A percentile compares a stretch with the other conserved stretches of the same genome.
Conservation (phyloP, 306 rosid species). For the Prunus mume region DNA sequence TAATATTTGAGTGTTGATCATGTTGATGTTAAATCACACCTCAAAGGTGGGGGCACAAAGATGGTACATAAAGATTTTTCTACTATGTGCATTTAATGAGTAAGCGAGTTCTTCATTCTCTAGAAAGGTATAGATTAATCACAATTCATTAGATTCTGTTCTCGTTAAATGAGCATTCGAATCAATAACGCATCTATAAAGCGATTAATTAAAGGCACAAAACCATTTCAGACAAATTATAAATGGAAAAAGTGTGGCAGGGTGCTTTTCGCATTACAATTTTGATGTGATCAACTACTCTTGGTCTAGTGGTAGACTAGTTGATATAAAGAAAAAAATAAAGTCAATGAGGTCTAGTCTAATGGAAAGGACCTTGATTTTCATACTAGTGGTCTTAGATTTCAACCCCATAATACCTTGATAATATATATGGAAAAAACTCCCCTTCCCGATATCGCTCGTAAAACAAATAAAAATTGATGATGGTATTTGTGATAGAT, state of each 20-base stretch:
- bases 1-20: not conserved
- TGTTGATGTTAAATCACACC: not conserved
- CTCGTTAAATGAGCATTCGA: not conserved
- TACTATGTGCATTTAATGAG: not conserved
- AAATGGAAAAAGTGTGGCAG: not conserved
- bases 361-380: too few relatives aligned
- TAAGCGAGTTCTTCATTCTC: not conserved
- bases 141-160: not conserved
- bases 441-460: not conserved
- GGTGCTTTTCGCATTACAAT: slow-evolving; percentile 14
- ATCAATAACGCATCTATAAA: not conserved
- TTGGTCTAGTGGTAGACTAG: too few relatives aligned
- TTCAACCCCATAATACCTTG: too few relatives aligned
- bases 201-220: too few relatives aligned
- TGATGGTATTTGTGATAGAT: slow-evolving; percentile 7
- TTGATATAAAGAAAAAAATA: too few relatives aligned
- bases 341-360: too few relatives aligned
- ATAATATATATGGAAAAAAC: too few relatives aligned
- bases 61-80: too few relatives aligned
- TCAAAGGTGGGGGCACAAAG: not conserved
- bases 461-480: not conserved
- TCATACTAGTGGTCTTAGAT: too few relatives aligned
- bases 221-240: not conserved
- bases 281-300: not conserved
- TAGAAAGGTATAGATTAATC: too few relatives aligned